Conservation (phyloP, 1,284 basidiomycete species). For the Leucoagaricus sp. region DNA sequence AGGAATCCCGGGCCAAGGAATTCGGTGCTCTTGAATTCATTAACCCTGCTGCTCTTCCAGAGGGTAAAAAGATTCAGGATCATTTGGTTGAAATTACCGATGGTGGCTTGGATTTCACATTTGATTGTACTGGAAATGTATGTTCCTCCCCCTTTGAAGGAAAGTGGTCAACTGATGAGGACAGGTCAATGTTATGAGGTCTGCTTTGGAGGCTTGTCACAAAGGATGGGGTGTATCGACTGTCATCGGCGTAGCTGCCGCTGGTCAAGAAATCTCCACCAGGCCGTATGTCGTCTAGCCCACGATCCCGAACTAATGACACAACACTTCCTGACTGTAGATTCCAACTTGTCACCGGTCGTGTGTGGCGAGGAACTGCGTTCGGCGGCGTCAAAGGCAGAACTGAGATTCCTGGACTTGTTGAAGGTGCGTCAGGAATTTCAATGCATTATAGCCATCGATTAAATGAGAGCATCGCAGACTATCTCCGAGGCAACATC, state of each 20-base stretch:
- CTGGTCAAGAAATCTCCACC: conserved; percentile 98
- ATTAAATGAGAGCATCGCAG: conserved; percentile 34
- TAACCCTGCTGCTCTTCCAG: conserved; percentile 78
- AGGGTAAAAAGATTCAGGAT: conserved; percentile 86
- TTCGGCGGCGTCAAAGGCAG: conserved; percentile 99
- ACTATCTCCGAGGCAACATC: conserved; percentile 73
- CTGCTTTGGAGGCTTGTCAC: conserved; percentile 95
- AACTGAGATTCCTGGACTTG: conserved; percentile 89
- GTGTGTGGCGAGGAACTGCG: conserved; percentile 93
- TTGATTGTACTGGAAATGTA: conserved; percentile 95
- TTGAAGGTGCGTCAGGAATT: conserved; percentile 55
- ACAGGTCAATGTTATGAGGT: conserved; percentile 90
- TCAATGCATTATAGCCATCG: neutral
- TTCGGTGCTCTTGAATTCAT: conserved; percentile 98
- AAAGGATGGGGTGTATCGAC: conserved; percentile 99
- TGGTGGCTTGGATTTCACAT: conserved; percentile 97
- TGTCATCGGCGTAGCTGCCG: conserved; percentile 91
- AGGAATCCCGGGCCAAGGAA: conserved; percentile 88
- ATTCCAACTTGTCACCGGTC: conserved; percentile 87
- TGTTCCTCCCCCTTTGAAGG: conserved; percentile 23
- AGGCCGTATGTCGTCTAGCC: conserved; percentile 72
- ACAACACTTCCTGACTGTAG: conserved; percentile 36
- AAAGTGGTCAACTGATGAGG: conserved; percentile 7
- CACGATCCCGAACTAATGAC: neutral
- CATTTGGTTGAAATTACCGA: conserved; percentile 93